Evolutionary conservation across 1,284 basidiomycete genomes (phyloP), one percentile per base, ranked within the genome.

Genomic region (Microbotryum saponariae): DNA sequence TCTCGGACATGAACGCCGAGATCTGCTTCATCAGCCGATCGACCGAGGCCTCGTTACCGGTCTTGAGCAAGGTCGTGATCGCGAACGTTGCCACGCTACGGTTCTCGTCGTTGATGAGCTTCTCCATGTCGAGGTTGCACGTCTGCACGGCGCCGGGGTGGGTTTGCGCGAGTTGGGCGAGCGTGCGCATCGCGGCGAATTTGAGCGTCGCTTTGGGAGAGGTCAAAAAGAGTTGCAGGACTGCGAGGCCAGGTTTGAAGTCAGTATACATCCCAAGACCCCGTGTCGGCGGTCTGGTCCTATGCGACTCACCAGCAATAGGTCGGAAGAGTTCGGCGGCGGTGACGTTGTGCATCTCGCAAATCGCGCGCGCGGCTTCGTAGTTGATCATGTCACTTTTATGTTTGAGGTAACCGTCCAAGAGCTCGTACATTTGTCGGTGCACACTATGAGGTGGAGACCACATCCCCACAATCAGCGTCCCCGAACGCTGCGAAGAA

Each of bases 321-420:
- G 96, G 84, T 71, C 89, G 86, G 59, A 86, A 85, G 58, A 98
- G 80, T 71, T 97, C 91, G 25, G 82, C 76, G 16, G 85, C 74
- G 29, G 85, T 82, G 29, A 93, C 85, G 69, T 85, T 85, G 75
- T 85, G 88, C 87, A 97, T 90, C 76, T 97, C 93, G 75, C 93
- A 97, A 67, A 99, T 94, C 21, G 87, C 93, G 57, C 94, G 86
- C 6, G 96, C 96, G 33, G 94, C 96, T 77, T 99, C 96, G 71
- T 94, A 91, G 79, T 97, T 98, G 75, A 99, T 96, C 96, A 97
- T 98, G 76, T 99, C 96, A 74, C 91, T 94, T 82, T 98, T 99
- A 79, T 99, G 96, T 64, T 93, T 85, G 63, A 98, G 80, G 85
- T 93, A 94, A 49, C 89, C 87, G 75, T 98, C 96, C 57, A 98